phyloP scores from a whole-genome alignment of 768 basidiomycete species.

The Royoungia palumana region DNA sequence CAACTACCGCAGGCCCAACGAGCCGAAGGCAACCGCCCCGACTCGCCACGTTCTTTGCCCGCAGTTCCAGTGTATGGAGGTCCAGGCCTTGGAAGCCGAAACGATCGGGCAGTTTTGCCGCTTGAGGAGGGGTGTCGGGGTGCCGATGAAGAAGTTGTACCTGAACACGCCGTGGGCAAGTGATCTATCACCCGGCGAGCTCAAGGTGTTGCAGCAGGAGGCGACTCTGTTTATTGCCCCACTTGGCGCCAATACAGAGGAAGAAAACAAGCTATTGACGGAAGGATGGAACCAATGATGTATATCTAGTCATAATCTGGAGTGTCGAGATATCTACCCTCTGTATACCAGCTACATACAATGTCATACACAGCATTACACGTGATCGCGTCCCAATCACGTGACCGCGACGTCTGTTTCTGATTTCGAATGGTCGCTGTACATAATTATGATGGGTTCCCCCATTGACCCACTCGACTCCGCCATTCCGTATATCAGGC shows the following conservation, averaged over 20 bases:
- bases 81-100: slow-evolving; percentile 35
- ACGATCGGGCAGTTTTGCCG: slow-evolving; percentile 36
- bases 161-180: slow-evolving; percentile 33
- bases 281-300: slow-evolving; percentile 14
- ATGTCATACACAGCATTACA: background rate
- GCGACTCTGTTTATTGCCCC: slow-evolving; percentile 27
- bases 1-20: slow-evolving; percentile 12
- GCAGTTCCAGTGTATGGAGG: slow-evolving; percentile 44
- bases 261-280: slow-evolving; percentile 39
- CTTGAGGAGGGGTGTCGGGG: slow-evolving; percentile 36
- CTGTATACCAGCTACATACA: no score
- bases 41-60: slow-evolving; percentile 38
- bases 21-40: slow-evolving; percentile 3
- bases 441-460: slow-evolving; percentile 8
- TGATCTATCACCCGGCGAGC: slow-evolving; percentile 16
- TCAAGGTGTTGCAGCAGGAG: slow-evolving; percentile 28
- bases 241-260: slow-evolving; percentile 41
- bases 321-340: slow-evolving; percentile 8
- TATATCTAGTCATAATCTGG: slow-evolving; percentile 7
- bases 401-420: slow-evolving; percentile 23
- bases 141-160: slow-evolving; percentile 52
- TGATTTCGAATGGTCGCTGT: background rate
- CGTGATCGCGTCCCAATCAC: slow-evolving; percentile 24
- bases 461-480: slow-evolving; percentile 1
- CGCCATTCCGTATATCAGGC: slow-evolving; percentile 28